These are phyloP conservation scores for Ehretia macrophylla DNA, from an alignment of 257 asterid species.

Conservation along the genomic window DNA sequence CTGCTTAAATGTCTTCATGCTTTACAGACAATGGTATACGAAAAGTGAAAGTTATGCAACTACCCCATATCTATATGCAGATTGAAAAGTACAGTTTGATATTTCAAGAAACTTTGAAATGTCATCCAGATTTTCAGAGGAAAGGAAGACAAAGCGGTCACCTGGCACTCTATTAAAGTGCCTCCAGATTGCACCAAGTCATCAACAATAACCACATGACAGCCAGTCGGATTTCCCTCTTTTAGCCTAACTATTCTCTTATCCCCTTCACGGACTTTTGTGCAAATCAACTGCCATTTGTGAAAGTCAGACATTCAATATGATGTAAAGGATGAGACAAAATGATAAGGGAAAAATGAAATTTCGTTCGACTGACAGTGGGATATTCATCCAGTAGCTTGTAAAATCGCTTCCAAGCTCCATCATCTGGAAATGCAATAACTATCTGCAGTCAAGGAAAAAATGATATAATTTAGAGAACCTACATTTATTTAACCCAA, in stretches of 20 bases:
- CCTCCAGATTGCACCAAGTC: constrained; percentile 98
- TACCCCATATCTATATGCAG: no score
- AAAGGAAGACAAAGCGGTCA: constrained; percentile 21
- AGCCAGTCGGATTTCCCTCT: constrained; percentile 89
- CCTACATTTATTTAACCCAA: not conserved
- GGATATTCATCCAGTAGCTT: constrained; percentile 73
- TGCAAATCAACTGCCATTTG: constrained; percentile 69
- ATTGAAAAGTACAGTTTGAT: no score
- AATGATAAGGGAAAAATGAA: not conserved
- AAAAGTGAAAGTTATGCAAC: no score
- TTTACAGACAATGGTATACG: no score
- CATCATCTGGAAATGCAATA: constrained; percentile 97
- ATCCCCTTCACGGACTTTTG: constrained; percentile 97
- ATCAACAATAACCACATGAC: constrained; percentile 95
- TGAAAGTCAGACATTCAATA: constrained; percentile 5
- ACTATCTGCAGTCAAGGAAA: constrained; percentile 50
- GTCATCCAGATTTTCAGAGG: no score
- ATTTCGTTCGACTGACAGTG: constrained; percentile 40
- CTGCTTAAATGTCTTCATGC: no score
- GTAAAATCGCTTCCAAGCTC: constrained; percentile 99
- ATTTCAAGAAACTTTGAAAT: no score
- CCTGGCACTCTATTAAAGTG: constrained; percentile 95
- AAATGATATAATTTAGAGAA: constrained; percentile 5
- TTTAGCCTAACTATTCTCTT: constrained; percentile 83
- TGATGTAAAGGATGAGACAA: constrained; percentile 6